Evolutionary conservation across 2,329 filamentous ascomycete genomes (phyloP), one percentile per base, ranked within the genome.

Genomic region (Monosporascus sp.): DNA sequence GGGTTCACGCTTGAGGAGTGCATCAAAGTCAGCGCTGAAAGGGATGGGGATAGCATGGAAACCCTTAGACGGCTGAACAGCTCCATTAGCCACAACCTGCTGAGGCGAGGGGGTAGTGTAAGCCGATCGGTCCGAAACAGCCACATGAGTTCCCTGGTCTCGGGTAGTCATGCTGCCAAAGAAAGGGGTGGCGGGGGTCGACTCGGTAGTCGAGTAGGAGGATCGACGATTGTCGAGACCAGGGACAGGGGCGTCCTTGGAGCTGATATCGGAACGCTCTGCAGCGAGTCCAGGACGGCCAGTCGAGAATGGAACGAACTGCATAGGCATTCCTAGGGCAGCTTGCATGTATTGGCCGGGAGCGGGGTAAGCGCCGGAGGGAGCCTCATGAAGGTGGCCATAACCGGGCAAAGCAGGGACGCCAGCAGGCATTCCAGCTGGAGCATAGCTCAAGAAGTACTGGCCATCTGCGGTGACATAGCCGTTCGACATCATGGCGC

Each of bases 1-100:
- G 19, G 94, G 94, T n/a, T 91, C 86, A 66, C 89, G 83, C 64
- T 86, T 77, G 44, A 89, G 76, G 48, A 92, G 72, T 20, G 81
- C 81, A 53, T 90, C 84, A 50, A 91, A 69, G 41, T 77, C 74
- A 22, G 74, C 73, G 37, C 83, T 80, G 3, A 72, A 60, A 14
- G 70, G 63, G 45, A 70, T 61, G 38, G 69, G 60, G 37, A 66
- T 60, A 24, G 63, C 50, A 60, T 68, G 54, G 22, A 63, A 53
- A 37, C 70, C 63, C 67, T 83, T 83, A 27, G 72, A 68, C 37
- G 66, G 59, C 50, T 65, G 63, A 17, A 68, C 60, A 52, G 67
- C 65, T 17, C 68, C 68, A 49, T 74, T 70, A 48, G 71, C 63
- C 24, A 77, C 70, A 35, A 83, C 68, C 58, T 86, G 80, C 55